Base-by-base conservation (phyloP, 805 yeast genomes). In the Nakazawaea siamensis region DNA sequence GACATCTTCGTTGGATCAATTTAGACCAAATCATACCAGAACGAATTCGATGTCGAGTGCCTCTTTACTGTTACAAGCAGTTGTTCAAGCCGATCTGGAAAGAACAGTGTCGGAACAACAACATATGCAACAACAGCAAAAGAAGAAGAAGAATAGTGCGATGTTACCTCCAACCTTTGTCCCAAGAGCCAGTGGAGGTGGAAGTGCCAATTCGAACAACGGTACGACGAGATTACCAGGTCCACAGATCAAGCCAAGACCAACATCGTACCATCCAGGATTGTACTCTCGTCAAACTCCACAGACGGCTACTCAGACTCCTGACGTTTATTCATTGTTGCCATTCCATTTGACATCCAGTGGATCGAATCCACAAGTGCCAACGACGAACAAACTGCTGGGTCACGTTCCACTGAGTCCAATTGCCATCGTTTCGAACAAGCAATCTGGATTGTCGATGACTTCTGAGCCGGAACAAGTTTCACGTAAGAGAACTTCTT, bases 191-290 rank as follows among this genome's bases (percentile, higher is more conserved):
- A 42, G 39, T 15, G 37, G 45, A 11, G 17, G 18, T 10, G 9
- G 17, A 15, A 13, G 12, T 15, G 10, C 8, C 18, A 5, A 10
- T 7, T 14, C 18, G 12, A 36, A 36, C 20, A 40, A 58, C 2
- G 43, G 52, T 21, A 24, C 14, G 1, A 5, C 31, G 17, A 57
- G 62, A 47, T 55, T 67, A 34, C 70, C 72, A 7, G 70, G 67
- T 19, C 63, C 65, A 34, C 49, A 65, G 9, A 70, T 74, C 52
- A 78, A 73, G 49, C 88, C 86, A 38, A 70, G 94, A 52, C 94
- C 94, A 27, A 82, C 90, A 0, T 81, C 92, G 8, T 83, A 80
- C 49, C 88, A 83, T 50, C 94, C 94, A 13, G 68, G 79, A 2
- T 62, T 73, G 19, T 49, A 48, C 35, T 20, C 23, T 8, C n/a